These are phyloP conservation scores for Pestalotiopsis sp. DNA, from an alignment of 2,329 filamentous ascomycete species.

Conservation along the genomic window DNA sequence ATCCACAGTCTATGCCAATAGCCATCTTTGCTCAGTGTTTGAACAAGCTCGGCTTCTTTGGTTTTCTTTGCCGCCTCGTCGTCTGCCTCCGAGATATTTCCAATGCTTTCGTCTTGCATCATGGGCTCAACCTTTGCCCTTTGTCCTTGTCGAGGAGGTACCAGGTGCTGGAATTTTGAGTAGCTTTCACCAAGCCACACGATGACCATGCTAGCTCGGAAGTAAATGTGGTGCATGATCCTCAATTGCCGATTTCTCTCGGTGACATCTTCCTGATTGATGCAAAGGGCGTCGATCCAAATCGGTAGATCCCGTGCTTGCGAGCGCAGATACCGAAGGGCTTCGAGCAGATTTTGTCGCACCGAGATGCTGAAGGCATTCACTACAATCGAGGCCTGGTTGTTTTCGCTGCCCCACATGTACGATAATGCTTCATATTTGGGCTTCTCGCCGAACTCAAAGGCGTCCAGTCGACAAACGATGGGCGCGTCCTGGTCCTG, in stretches of 20 bases:
- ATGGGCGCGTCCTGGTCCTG: background rate
- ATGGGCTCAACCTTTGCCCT: background rate
- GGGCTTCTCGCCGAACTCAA: background rate
- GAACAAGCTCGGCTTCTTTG: slow-evolving; percentile 9
- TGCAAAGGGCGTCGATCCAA: slow-evolving; percentile 26
- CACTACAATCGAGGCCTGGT: background rate
- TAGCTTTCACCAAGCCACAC: slow-evolving; percentile 21
- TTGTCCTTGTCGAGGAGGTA: background rate
- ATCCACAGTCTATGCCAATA: slow-evolving; percentile 26
- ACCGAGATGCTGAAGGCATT: background rate
- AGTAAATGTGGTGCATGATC: slow-evolving; percentile 24
- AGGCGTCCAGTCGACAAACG: background rate
- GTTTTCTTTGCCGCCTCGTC: background rate
- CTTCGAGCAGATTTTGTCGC: slow-evolving; percentile 17
- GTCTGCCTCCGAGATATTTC: background rate
- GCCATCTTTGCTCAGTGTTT: slow-evolving; percentile 15
- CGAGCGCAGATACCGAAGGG: slow-evolving; percentile 17
- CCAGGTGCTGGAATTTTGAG: background rate
- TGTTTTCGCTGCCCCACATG: background rate
- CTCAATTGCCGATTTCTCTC: slow-evolving; percentile 22
- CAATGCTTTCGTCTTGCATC: background rate
- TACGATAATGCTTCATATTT: slow-evolving; percentile 1
- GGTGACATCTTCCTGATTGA: slow-evolving; percentile 21
- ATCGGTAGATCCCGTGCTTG: background rate
- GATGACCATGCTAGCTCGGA: slow-evolving; percentile 18